Percentiles rank a stretch among this genome's conserved stretches.
Conservation (phyloP, 257 asterid species). For the Primulina tabacum region DNA sequence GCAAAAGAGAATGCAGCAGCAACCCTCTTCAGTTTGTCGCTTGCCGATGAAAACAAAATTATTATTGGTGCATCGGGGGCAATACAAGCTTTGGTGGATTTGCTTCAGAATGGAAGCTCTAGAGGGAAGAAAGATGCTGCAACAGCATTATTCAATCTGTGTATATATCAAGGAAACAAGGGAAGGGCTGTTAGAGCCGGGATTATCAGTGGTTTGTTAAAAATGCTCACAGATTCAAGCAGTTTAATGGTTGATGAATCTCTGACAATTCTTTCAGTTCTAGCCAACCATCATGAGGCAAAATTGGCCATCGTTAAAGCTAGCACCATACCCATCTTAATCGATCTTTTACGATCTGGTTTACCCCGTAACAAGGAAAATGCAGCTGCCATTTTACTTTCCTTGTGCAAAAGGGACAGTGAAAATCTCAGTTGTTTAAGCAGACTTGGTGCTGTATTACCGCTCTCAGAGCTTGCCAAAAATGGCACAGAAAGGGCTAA, state of each 20-base stretch:
- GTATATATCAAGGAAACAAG: constrained; percentile 86
- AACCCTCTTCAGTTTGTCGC: constrained; percentile 77
- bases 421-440: constrained; percentile 62
- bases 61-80: constrained; percentile 96
- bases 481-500: constrained; percentile 84
- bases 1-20: constrained; percentile 95
- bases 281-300: constrained; percentile 79
- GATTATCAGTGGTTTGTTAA: constrained; percentile 54
- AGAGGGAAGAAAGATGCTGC: constrained; percentile 97
- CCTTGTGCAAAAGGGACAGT: constrained; percentile 69
- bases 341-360: constrained; percentile 70
- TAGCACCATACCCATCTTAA: constrained; percentile 67
- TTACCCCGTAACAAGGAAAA: constrained; percentile 75
- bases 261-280: constrained; percentile 80
- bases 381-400: constrained; percentile 67
- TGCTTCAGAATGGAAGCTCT: constrained; percentile 61
- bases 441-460: constrained; percentile 72
- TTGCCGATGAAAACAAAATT: constrained; percentile 83
- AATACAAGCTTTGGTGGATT: constrained; percentile 74
- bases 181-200: constrained; percentile 92
- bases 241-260: constrained; percentile 81
- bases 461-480: constrained; percentile 62
- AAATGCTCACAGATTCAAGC: constrained; percentile 73
- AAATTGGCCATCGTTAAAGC: constrained; percentile 68
- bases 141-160: constrained; percentile 79